Evolutionary conservation across 192 early-diverging fungal genomes (phyloP), one percentile per base, ranked within the genome.

Genomic region (Rhizophagus sp.): DNA sequence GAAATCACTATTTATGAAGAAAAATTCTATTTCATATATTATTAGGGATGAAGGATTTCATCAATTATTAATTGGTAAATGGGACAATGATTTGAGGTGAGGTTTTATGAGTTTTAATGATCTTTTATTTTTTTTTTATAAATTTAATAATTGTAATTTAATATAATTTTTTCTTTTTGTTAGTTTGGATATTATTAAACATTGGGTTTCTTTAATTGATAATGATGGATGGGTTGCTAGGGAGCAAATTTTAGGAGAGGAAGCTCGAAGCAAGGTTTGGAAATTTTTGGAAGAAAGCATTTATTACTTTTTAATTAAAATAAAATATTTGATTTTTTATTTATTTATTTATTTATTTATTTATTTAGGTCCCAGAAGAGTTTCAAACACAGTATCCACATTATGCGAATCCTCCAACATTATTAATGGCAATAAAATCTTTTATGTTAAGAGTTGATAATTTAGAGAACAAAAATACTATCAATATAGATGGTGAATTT

Each of bases 1-100:
- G 8, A 9, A 70, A 7, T 41, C n/a, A 3, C 8, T 39, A 1
- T 4, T 13, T 33, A 34, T 44, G 17, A 39, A n/a, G 30, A 41
- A 3, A 57, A 27, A 33, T 65, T 61, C 12, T 63, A 8, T 62
- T 41, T 41, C 0, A 25, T 22, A 33, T 36, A 4, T 13, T 52
- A n/a, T n/a, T 75, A 88, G 89, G 92, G 97, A 98, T 83, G 95
- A 96, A 83, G 97, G 97, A 0, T 98, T 97, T 82, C 95, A 96
- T 78, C 91, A 95, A 79, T 84, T 94, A 4, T 82, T 98, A 12
- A 86, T 98, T 71, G 92, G 93, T 1, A 88, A 88, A 63, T 98
- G 95, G 94, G 95, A 98, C 80, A 92, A 91, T 78, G 94, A 95
- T 81, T 84, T 98, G 27, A 93, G 88, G 90, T 88, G 30, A 30